Evolutionary conservation across 1,139 yeast species (phyloP).

Genomic region (Pichia norvegensis): DNA sequence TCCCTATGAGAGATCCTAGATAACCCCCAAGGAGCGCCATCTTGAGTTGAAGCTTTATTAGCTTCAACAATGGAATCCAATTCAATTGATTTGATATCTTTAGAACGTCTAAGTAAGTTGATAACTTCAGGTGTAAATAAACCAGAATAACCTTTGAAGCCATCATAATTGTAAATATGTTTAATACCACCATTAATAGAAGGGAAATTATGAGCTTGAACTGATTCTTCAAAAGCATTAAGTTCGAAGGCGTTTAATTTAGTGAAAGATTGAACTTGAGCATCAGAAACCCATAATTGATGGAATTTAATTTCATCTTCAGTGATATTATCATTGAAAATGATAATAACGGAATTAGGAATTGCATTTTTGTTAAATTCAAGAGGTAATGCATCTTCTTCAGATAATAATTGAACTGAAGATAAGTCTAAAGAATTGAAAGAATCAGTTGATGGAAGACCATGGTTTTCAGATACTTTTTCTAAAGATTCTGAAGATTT

Average conservation of each 20-base stretch:
- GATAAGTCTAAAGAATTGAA: conserved; percentile 4
- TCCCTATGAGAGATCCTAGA: conserved; percentile 91
- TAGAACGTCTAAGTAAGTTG: conserved; percentile 61
- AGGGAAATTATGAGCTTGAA: conserved; percentile 26
- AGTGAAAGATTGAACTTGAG: conserved; percentile 37
- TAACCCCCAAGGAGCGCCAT: conserved; percentile 94
- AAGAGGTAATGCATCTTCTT: conserved; percentile 33
- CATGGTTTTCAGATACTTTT: conserved; percentile 1
- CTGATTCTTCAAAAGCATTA: conserved; percentile 30
- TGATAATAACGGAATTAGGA: conserved; percentile 72
- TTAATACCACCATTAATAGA: conserved; percentile 48
- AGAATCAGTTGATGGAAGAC: conserved; percentile 5
- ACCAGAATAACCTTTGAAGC: conserved; percentile 64
- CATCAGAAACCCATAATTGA: conserved; percentile 50
- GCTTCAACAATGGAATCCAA: conserved; percentile 70
- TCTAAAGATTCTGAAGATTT: conserved; percentile 6
- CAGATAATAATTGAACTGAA: conserved; percentile 18
- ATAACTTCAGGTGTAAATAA: conserved; percentile 65
- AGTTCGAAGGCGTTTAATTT: conserved; percentile 12
- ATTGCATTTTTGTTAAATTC: conserved; percentile 41
- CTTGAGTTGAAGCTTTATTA: conserved; percentile 54
- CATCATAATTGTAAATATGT: conserved; percentile 50
- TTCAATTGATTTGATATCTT: conserved; percentile 73
- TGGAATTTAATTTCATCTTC: conserved; percentile 52
- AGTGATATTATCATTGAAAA: conserved; percentile 56